A percentile compares a stretch with the other conserved stretches of the same genome.
Evolutionary conservation across 257 asterid species (phyloP).

Genomic region (Coffea eugenioides): DNA sequence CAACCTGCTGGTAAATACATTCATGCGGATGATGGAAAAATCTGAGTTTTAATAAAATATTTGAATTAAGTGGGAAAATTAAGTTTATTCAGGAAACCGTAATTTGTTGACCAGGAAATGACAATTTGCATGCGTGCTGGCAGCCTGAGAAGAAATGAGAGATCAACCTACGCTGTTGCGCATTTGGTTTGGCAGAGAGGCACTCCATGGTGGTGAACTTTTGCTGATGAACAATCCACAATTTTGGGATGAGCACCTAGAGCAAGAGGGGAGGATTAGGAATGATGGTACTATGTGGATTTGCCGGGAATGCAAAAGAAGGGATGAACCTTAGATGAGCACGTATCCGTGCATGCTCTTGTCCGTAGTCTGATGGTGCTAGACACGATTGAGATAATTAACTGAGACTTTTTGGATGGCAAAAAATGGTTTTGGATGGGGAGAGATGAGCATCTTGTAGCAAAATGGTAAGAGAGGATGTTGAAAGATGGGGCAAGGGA

Average conservation of each 20-base stretch:
- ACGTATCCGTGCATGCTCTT: constrained; percentile 3
- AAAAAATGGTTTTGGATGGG: constrained; percentile 7
- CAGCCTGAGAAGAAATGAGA: constrained; percentile 94
- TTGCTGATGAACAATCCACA: constrained; percentile 10
- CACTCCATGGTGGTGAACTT: not conserved
- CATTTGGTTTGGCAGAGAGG: constrained; percentile 14
- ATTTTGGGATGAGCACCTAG: constrained; percentile 18
- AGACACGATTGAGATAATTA: constrained; percentile 14
- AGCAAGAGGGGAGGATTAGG: constrained; percentile 6
- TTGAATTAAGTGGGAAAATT: constrained; percentile 15
- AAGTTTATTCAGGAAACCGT: constrained; percentile 31
- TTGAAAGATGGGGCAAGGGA: constrained; percentile 28
- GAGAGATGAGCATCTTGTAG: constrained; percentile 26
- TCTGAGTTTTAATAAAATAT: not conserved
- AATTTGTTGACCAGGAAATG: constrained; percentile 72
- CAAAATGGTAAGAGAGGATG: constrained; percentile 23
- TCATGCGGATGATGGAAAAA: constrained; percentile 8
- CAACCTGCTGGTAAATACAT: constrained; percentile 73
- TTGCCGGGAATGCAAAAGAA: constrained; percentile 16
- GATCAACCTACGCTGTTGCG: constrained; percentile 7
- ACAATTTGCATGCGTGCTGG: constrained; percentile 73
- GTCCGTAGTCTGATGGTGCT: constrained; percentile 21
- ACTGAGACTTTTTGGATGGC: constrained; percentile 18
- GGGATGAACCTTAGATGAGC: constrained; percentile 14
- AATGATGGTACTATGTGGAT: constrained; percentile 11